Base-by-base conservation (phyloP, 495 filamentous ascomycete species). In the Aspergillus wentii region DNA sequence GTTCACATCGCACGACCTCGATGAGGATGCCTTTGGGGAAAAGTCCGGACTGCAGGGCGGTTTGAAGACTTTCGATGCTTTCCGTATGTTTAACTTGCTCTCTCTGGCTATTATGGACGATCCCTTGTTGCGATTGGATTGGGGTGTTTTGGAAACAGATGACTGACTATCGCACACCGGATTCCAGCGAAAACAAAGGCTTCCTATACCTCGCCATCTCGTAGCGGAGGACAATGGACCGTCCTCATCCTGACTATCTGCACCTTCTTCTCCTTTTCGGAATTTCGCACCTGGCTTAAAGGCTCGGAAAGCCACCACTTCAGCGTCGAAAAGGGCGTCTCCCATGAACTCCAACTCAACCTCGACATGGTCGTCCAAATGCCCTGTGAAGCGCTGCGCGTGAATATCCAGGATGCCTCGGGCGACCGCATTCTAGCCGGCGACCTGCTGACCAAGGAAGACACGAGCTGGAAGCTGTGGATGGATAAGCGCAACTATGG, bases 391-490 rank as follows among this genome's bases (percentile, higher is more conserved):
- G 80, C 89, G 54, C 72, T 99, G 14, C 86, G 94, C 64, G 69
- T 99, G 62, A 99, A 99, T 71, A 90, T 97, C 35, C 92, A 99
- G 68, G 92, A 99, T 61, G 94, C 89, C 10, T 77, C 86, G 0
- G 86, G 92, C 19, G 92, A 99, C 62, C 77, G 86, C 27, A 89
- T 97, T 51, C 73, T 95, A 5, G 92, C 92, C 1, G 86, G 79
- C 9, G 71, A 85, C 8, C 61, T 80, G 35, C 73, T 99, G 35
- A 71, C 70, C 36, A 78, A 75, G 44, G 90, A 97, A 43, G 63
- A 76, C 5, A 97, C 94, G 3, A 75, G 52, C 46, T 97, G 89
- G 87, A 42, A 51, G 6, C 76, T 86, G 45, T 95, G 89, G 89
- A 83, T 84, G 46, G 80, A 89, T 25, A 79, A 76, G 52, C 80